phyloP scores from a whole-genome alignment of 2,329 filamentous ascomycete species.

The Bipolaris gigantea region DNA sequence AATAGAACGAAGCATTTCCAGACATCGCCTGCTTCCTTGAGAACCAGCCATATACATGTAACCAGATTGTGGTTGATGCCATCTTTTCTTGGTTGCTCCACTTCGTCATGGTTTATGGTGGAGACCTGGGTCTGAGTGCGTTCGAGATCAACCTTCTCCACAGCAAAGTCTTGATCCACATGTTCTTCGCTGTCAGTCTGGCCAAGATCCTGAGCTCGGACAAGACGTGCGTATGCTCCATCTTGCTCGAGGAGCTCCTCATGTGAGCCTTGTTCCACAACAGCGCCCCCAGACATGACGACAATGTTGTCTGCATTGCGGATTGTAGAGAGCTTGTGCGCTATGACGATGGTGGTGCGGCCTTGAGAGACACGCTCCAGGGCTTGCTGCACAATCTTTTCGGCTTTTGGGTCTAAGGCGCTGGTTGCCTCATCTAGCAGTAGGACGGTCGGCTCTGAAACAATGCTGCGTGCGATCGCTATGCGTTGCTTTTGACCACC shows the following conservation, averaged over 20 bases:
- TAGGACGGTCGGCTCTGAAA: conserved; percentile 85
- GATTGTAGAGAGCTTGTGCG: conserved; percentile 92
- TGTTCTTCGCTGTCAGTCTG: conserved; percentile 22
- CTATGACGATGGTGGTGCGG: conserved; percentile 93
- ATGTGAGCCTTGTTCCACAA: conserved; percentile 90
- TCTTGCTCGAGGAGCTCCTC: conserved; percentile 70
- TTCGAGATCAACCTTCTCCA: conserved; percentile 24
- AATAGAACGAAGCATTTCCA: conserved; percentile 42
- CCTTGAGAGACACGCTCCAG: conserved; percentile 82
- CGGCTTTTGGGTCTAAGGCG: conserved; percentile 88
- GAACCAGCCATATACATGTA: conserved; percentile 30
- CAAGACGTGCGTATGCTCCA: conserved; percentile 77
- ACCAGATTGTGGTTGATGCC: conserved; percentile 36
- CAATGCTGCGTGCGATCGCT: conserved; percentile 85
- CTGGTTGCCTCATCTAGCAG: conserved; percentile 86
- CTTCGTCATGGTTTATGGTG: conserved; percentile 25
- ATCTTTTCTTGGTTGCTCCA: conserved; percentile 23
- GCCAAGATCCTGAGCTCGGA: conserved; percentile 53
- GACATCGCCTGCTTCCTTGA: conserved; percentile 40
- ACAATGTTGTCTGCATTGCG: conserved; percentile 93
- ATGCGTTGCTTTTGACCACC: conserved; percentile 97
- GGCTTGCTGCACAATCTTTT: conserved; percentile 90
- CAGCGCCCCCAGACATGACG: conserved; percentile 78
- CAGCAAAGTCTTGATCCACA: conserved; percentile 19
- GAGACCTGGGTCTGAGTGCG: conserved; percentile 37